These are phyloP conservation scores for Vitis hybrid DNA, from an alignment of 177 flowering plant species.

Conservation along the genomic window DNA sequence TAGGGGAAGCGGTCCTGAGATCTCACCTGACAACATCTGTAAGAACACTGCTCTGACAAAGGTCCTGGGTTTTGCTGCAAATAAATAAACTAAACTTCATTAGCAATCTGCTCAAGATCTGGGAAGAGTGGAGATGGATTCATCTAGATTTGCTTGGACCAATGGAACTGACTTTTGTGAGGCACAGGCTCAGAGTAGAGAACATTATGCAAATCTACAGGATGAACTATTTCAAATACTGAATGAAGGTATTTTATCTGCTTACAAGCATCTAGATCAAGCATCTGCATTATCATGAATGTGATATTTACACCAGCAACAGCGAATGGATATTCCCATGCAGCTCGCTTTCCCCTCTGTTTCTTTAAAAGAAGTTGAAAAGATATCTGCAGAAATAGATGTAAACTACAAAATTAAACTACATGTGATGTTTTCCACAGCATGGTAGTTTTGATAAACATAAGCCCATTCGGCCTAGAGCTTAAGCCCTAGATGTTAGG, in stretches of 20 bases:
- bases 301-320: conserved; percentile 89
- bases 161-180: too few relatives aligned
- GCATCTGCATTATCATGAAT: conserved; percentile 89
- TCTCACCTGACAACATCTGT: conserved; percentile 80
- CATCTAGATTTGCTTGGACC: too few relatives aligned
- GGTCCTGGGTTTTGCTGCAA: conserved; percentile 74
- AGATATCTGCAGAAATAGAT: conserved; percentile 46
- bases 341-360: conserved; percentile 70
- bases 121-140: too few relatives aligned
- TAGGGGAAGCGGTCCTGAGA: neutral
- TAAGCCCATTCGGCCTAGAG: too few relatives aligned
- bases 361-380: conserved; percentile 63
- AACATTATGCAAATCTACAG: too few relatives aligned
- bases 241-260: neutral
- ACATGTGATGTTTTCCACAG: neutral
- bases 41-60: conserved; percentile 68
- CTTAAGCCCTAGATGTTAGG: too few relatives aligned
- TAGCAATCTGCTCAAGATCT: conserved; percentile 8
- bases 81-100: conserved; percentile 4
- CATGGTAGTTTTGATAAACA: too few relatives aligned
- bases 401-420: neutral
- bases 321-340: conserved; percentile 90
- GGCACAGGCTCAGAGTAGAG: too few relatives aligned
- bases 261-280: conserved; percentile 74
- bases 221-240: neutral